Evolutionary conservation across 306 rosid species (phyloP).

Genomic region (Begonia masoniana): DNA sequence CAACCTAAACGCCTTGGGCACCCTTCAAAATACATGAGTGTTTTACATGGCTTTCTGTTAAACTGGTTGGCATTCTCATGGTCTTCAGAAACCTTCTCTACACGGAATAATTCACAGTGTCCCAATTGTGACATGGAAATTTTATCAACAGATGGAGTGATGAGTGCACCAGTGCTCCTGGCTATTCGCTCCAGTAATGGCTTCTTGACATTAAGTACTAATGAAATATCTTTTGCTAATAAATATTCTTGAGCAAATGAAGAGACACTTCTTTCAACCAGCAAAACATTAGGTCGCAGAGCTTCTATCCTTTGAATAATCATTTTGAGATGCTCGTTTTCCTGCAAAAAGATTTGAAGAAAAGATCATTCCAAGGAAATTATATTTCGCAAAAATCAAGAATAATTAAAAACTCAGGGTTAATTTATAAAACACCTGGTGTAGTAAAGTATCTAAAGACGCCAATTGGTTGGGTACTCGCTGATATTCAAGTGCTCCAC

Average conservation of each 20-base stretch:
- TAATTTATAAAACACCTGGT: constrained; percentile 55
- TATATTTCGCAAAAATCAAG: not conserved
- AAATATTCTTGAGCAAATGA: constrained; percentile 65
- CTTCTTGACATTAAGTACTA: constrained; percentile 92
- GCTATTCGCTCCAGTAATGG: constrained; percentile 82
- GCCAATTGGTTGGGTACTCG: constrained; percentile 83
- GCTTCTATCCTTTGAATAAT: constrained; percentile 82
- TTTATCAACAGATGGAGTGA: constrained; percentile 65
- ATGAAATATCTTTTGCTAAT: constrained; percentile 81
- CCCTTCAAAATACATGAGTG: constrained; percentile 95
- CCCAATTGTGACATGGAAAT: constrained; percentile 62
- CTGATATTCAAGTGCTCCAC: constrained; percentile 89
- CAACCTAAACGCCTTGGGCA: constrained; percentile 93
- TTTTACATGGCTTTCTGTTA: constrained; percentile 64
- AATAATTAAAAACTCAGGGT: not conserved
- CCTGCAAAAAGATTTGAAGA: constrained; percentile 38
- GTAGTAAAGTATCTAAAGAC: constrained; percentile 67
- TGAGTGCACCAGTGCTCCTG: constrained; percentile 74
- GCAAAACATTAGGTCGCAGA: constrained; percentile 79
- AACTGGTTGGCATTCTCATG: constrained; percentile 47
- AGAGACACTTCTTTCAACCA: constrained; percentile 91
- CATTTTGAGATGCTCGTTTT: constrained; percentile 72
- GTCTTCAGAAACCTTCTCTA: constrained; percentile 63
- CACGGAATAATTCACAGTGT: constrained; percentile 83
- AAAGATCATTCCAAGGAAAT: not conserved